Conservation (phyloP, 108 stramenopile species). For the Ochromonas danica region DNA sequence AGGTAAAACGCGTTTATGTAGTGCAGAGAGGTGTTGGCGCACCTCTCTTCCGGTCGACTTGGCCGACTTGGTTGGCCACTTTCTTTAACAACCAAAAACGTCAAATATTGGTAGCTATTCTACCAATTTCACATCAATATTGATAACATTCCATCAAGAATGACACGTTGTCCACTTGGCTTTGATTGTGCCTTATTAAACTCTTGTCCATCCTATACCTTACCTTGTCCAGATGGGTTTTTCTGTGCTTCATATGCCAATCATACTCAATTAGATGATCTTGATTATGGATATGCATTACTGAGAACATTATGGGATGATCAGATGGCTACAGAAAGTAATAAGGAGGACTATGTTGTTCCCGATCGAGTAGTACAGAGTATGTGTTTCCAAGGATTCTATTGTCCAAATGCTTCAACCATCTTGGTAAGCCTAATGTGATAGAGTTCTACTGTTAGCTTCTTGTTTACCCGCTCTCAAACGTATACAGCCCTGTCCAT, state of each 20-base stretch:
- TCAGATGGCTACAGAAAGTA: background rate
- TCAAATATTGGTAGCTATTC: too few relatives aligned
- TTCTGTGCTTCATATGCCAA: background rate
- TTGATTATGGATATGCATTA: background rate
- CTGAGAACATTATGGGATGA: background rate
- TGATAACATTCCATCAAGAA: too few relatives aligned
- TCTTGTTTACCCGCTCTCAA: background rate
- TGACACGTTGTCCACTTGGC: constrained; percentile 18
- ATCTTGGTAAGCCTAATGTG: background rate
- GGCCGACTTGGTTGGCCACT: too few relatives aligned
- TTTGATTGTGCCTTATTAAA: constrained; percentile 7
- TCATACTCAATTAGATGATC: background rate
- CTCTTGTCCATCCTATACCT: background rate
- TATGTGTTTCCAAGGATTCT: background rate
- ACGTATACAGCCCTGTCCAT: background rate
- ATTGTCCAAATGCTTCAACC: constrained; percentile 6
- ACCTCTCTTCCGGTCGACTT: too few relatives aligned
- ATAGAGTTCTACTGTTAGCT: background rate
- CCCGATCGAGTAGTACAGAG: background rate
- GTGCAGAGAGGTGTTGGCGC: too few relatives aligned
- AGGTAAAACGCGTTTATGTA: too few relatives aligned
- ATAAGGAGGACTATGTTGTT: background rate
- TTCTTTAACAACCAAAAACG: too few relatives aligned
- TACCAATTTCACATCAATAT: too few relatives aligned
- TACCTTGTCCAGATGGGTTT: background rate